Evolutionary conservation across 352 stramenopile genomes (phyloP).

Genomic region (Saprolegnia parasitica): DNA sequence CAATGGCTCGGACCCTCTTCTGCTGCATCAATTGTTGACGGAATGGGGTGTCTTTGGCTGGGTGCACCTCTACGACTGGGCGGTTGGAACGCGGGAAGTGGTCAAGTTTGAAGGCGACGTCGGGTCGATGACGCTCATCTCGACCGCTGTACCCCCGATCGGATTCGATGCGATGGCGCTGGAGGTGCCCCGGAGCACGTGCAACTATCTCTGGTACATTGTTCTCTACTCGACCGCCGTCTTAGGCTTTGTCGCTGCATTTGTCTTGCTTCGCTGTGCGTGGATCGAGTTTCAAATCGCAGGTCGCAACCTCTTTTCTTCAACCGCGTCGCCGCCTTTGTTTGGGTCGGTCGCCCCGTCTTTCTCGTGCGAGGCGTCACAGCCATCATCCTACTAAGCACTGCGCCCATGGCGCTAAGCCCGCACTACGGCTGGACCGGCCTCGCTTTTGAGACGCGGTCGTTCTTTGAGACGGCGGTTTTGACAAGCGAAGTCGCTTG

Average conservation of each 20-base stretch:
- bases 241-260: neutral
- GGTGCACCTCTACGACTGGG: constrained; percentile 23
- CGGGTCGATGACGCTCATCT: neutral
- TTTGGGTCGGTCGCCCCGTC: constrained; percentile 15
- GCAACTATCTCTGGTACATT: constrained; percentile 23
- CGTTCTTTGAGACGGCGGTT: neutral
- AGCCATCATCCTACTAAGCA: neutral
- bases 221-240: constrained; percentile 4
- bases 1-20: neutral
- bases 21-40: neutral
- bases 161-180: neutral
- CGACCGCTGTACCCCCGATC: neutral
- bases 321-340: constrained; percentile 9
- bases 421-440: neutral
- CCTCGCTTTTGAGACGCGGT: neutral
- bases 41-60: constrained; percentile 25
- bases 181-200: constrained; percentile 11
- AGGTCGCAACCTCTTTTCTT: constrained; percentile 14
- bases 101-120: constrained; percentile 12
- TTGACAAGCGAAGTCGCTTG: neutral
- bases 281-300: neutral
- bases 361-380: constrained; percentile 10
- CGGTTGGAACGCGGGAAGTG: constrained; percentile 5
- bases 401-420: neutral
- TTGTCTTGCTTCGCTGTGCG: neutral